Conservation (phyloP, 495 filamentous ascomycete genomes). For the Penicillium cosmopolitanum region DNA sequence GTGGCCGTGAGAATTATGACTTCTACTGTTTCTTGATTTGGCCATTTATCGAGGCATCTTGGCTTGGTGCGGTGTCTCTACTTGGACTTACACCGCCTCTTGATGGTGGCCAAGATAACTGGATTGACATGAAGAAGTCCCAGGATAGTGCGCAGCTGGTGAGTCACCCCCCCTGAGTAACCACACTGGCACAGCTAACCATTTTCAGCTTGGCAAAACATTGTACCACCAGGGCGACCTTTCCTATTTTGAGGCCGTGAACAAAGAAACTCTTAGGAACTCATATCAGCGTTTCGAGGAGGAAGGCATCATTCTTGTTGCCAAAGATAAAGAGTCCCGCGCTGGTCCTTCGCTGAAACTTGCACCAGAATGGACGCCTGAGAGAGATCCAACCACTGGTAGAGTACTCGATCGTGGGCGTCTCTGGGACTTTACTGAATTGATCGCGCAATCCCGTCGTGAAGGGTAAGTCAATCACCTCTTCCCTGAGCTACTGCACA, state of each 20-base stretch:
- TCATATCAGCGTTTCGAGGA: slow-evolving; percentile 86
- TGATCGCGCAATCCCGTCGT: slow-evolving; percentile 76
- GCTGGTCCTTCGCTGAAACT: slow-evolving; percentile 63
- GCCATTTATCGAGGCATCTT: slow-evolving; percentile 93
- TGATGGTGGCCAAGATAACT: slow-evolving; percentile 61
- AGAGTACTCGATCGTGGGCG: slow-evolving; percentile 67
- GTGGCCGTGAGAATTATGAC: slow-evolving; percentile 90
- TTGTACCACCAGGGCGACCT: slow-evolving; percentile 97
- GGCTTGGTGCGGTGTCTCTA: slow-evolving; percentile 86
- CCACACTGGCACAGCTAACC: slow-evolving; percentile 22
- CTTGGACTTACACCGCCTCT: slow-evolving; percentile 81
- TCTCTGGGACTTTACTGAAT: slow-evolving; percentile 89
- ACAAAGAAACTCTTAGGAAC: slow-evolving; percentile 95
- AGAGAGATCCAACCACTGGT: slow-evolving; percentile 62
- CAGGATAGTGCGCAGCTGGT: slow-evolving; percentile 85
- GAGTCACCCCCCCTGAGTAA: slow-evolving; percentile 27
- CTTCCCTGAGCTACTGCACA: neutral
- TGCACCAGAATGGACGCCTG: slow-evolving; percentile 76
- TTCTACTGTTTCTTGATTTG: slow-evolving; percentile 99
- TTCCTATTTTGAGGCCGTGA: slow-evolving; percentile 96
- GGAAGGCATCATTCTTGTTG: slow-evolving; percentile 80
- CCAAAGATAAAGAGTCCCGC: slow-evolving; percentile 62
- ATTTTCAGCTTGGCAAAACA: slow-evolving; percentile 81
- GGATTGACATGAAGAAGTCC: slow-evolving; percentile 76
- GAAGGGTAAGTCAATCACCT: slow-evolving; percentile 64